Evolutionary conservation across 2,329 filamentous ascomycete species (phyloP).

Genomic region (Penicillium polonicum): DNA sequence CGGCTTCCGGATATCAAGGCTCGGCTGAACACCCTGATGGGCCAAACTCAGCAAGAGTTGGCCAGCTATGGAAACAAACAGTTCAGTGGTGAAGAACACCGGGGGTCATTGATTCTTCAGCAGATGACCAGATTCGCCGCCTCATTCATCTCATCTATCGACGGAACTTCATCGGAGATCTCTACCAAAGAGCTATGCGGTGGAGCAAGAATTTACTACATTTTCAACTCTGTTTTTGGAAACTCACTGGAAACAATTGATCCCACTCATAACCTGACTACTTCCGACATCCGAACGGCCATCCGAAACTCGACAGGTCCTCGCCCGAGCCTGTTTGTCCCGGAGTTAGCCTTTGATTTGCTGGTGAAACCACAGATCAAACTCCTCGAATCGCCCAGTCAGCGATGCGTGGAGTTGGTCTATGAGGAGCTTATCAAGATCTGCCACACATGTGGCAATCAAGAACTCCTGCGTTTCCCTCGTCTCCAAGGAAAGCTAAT

Average conservation of each 20-base stretch:
- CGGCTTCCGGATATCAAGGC: slow-evolving; percentile 97
- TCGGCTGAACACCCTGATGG: slow-evolving; percentile 95
- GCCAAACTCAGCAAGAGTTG: slow-evolving; percentile 97
- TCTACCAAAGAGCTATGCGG: slow-evolving; percentile 97
- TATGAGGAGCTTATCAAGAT: slow-evolving; percentile 99
- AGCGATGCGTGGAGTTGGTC: slow-evolving; percentile 94
- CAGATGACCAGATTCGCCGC: slow-evolving; percentile 98
- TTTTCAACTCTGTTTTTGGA: slow-evolving; percentile 98
- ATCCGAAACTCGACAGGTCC: slow-evolving; percentile 98
- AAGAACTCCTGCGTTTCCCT: slow-evolving; percentile 87
- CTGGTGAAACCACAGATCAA: slow-evolving; percentile 99
- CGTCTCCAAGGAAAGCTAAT: slow-evolving; percentile 94
- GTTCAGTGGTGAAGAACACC: slow-evolving; percentile 95
- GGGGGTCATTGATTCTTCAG: slow-evolving; percentile 90
- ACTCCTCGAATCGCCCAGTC: slow-evolving; percentile 87
- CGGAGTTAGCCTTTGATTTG: slow-evolving; percentile 94
- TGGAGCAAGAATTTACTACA: slow-evolving; percentile 95
- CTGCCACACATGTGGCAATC: slow-evolving; percentile 96
- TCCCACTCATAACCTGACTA: slow-evolving; percentile 90
- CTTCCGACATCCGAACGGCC: slow-evolving; percentile 91
- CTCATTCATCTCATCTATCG: slow-evolving; percentile 97
- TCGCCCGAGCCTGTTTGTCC: slow-evolving; percentile 91
- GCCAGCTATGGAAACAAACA: slow-evolving; percentile 97
- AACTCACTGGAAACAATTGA: slow-evolving; percentile 95
- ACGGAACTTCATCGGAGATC: slow-evolving; percentile 97